Evolutionary conservation across 1,139 yeast genomes (phyloP), one percentile per base, ranked within the genome.

Genomic region (Candida pseudoviswanathii): DNA sequence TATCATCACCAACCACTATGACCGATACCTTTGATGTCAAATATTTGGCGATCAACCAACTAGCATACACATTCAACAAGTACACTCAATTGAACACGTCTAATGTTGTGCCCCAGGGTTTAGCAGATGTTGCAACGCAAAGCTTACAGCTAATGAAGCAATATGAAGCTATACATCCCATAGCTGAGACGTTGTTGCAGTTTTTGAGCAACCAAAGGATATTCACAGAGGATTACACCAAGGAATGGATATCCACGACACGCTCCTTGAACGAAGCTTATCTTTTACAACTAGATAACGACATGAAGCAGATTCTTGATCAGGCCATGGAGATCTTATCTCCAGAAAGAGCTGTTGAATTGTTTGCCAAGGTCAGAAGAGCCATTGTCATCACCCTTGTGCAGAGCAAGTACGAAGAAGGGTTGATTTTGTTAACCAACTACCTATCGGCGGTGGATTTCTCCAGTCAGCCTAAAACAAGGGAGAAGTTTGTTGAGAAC

Each of bases 401-500:
- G 8, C 55, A 54, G 31, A 61, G 60, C 2, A 61, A 62, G 31
- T 67, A 60, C 51, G 58, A 59, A 25, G 57, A 53, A 37, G 67
- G 67, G 2, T 46, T 57, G 9, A 56, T 54, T 26, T 52, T 57
- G 30, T 48, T 68, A 24, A 60, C 58, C 44, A 58, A 58, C 33
- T 60, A 57, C 44, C 48, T 59, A 9, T 51, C 63, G 9, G 48
- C 59, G 24, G 64, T 60, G 11, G 66, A 58, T 43, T 66, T 70
- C 49, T 48, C 59, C 25, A 60, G 62, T 3, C 70, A 66, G 39
- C 66, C 69, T 3, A 53, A 57, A 30, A 60, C 59, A 43, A 55
- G 53, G 21, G 52, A 52, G 21, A 60, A 58, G 36, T 58, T 68
- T 47, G 53, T 45, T 8, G 50, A 53, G 3, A 67, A 67, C 51